Percentiles rank a stretch among this genome's conserved stretches.
These are phyloP conservation scores for Camellia japonica DNA, from an alignment of 148 eudicot genomes.

Conservation along the genomic window DNA sequence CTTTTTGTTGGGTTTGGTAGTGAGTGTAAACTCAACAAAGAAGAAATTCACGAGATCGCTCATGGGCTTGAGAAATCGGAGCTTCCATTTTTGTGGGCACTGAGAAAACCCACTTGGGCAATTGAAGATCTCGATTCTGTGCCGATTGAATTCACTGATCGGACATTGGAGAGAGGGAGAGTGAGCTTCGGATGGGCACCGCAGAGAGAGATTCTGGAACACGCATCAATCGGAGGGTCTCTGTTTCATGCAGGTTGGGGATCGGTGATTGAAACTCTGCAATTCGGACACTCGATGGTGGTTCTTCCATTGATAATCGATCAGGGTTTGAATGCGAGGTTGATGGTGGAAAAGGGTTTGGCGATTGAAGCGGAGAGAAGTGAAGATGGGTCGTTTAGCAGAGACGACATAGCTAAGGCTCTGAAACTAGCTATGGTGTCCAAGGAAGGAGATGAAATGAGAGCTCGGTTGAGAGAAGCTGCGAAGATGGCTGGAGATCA, in stretches of 20 bases:
- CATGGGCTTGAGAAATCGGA: slow-evolving; percentile 19
- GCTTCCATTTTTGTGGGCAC: slow-evolving; percentile 26
- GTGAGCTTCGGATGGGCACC: slow-evolving; percentile 33
- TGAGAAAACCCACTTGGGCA: slow-evolving; percentile 16
- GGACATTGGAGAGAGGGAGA: slow-evolving; percentile 4
- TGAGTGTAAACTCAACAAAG: slow-evolving; percentile 19
- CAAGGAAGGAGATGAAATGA: slow-evolving; percentile 17
- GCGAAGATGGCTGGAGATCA: slow-evolving; percentile 13
- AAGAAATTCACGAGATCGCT: slow-evolving; percentile 22
- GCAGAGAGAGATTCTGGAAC: slow-evolving; percentile 29
- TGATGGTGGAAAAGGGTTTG: slow-evolving; percentile 31
- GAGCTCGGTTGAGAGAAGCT: slow-evolving; percentile 6
- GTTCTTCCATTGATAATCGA: slow-evolving; percentile 25
- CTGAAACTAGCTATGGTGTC: slow-evolving; percentile 18
- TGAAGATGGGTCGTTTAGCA: slow-evolving; percentile 17
- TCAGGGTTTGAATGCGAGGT: slow-evolving; percentile 33
- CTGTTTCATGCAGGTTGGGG: slow-evolving; percentile 39
- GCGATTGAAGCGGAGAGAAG: slow-evolving; percentile 31
- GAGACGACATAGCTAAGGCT: slow-evolving; percentile 14
- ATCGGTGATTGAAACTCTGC: slow-evolving; percentile 21
- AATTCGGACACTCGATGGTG: slow-evolving; percentile 22
- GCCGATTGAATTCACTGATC: slow-evolving; percentile 10
- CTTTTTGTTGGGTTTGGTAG: slow-evolving; percentile 32
- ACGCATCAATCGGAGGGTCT: slow-evolving; percentile 25
- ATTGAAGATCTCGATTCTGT: slow-evolving; percentile 11